These are phyloP conservation scores for Penicillium sp. DNA, from an alignment of 2,329 filamentous ascomycete species.

Conservation along the genomic window DNA sequence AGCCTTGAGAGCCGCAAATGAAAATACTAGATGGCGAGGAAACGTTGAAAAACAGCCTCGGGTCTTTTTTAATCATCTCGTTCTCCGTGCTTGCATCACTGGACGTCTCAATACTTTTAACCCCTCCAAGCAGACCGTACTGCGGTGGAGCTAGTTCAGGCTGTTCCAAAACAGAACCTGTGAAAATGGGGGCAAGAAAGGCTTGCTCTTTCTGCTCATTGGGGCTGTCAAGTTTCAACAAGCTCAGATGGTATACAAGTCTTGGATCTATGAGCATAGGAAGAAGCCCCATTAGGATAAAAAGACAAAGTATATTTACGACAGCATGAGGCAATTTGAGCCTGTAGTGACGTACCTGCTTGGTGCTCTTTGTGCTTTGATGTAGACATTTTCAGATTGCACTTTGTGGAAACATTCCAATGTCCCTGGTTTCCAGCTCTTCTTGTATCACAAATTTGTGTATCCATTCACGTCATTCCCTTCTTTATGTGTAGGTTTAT, in stretches of 20 bases:
- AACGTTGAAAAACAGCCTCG: constrained; percentile 19
- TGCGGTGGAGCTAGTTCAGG: neutral
- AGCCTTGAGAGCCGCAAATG: constrained; percentile 61
- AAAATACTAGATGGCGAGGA: constrained; percentile 41
- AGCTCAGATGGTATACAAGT: constrained; percentile 5
- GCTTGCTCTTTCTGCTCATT: neutral
- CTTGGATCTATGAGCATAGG: neutral
- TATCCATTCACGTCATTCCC: no score
- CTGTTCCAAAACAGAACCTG: neutral
- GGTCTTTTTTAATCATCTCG: constrained; percentile 8
- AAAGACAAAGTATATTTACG: no score
- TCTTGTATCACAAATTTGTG: no score
- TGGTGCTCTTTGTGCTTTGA: neutral
- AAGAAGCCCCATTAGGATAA: no score
- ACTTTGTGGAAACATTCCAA: no score
- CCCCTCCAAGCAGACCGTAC: constrained; percentile 6
- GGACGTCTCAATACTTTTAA: neutral
- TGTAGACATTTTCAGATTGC: neutral
- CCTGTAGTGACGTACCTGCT: neutral
- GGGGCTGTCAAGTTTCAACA: constrained; percentile 4
- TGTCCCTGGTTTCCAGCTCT: no score
- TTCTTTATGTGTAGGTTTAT: no score
- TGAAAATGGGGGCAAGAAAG: constrained; percentile 5
- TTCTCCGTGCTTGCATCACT: constrained; percentile 9
- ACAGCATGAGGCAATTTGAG: neutral